These are phyloP conservation scores for Trichoderma orchidacearum DNA, from an alignment of 495 filamentous ascomycete genomes.

Conservation along the genomic window DNA sequence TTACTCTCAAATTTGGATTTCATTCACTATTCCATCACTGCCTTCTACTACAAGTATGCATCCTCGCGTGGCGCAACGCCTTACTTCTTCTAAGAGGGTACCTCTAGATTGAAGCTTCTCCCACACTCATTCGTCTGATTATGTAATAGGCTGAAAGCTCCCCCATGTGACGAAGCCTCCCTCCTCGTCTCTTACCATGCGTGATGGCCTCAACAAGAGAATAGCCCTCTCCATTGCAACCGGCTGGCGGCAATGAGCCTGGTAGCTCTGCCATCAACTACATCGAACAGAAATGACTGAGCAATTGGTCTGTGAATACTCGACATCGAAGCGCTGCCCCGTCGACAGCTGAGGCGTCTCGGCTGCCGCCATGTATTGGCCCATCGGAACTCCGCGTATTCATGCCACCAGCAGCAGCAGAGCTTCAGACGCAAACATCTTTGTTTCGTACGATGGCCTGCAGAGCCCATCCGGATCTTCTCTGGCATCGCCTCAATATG, in stretches of 20 bases:
- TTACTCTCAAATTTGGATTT: too few species aligned
- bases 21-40: too few species aligned
- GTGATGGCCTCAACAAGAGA: background rate
- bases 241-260: background rate
- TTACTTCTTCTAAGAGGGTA: background rate
- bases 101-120: background rate
- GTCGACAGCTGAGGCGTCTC: background rate
- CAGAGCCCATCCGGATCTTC: constrained; percentile 13
- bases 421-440: constrained; percentile 26
- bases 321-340: background rate
- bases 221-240: background rate
- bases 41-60: too few species aligned
- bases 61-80: too few species aligned
- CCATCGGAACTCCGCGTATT: constrained; percentile 76
- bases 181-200: background rate
- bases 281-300: background rate
- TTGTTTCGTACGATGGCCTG: constrained; percentile 30
- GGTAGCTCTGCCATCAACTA: constrained; percentile 1
- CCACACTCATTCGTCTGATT: background rate
- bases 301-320: background rate
- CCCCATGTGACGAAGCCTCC: constrained; percentile 1
- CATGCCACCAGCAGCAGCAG: constrained; percentile 57
- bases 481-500: constrained; percentile 18
- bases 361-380: constrained; percentile 76
- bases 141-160: background rate